Percentiles rank a stretch among this genome's conserved stretches.
These are phyloP conservation scores for Salix brachista DNA, from an alignment of 345 rosid species.

Conservation along the genomic window DNA sequence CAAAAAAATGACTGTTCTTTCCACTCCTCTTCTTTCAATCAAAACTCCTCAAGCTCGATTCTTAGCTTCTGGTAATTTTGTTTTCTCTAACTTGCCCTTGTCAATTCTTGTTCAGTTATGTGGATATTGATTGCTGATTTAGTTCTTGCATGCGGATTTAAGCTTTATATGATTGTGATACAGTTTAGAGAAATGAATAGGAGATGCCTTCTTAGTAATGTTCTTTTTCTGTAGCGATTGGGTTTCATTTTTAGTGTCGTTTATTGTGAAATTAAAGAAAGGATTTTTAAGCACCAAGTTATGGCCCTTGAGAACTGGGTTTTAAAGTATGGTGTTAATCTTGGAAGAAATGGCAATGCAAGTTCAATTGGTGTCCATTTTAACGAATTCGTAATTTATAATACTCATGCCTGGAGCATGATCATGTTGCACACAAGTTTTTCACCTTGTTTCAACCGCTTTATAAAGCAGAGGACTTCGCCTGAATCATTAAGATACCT, in stretches of 20 bases:
- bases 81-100: not conserved
- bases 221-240: not conserved
- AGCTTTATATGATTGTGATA: not conserved
- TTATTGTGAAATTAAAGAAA: not conserved
- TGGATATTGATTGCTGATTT: not conserved
- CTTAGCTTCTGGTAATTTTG: constrained; percentile 16
- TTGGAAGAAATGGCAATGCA: not conserved
- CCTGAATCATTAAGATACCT: not conserved
- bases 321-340: not conserved
- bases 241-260: not conserved
- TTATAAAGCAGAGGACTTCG: not conserved
- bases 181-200: not conserved
- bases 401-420: not conserved
- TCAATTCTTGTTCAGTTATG: not conserved
- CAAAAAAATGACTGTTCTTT: constrained; percentile 18
- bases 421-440: not conserved
- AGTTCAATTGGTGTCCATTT: not conserved
- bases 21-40: constrained; percentile 14
- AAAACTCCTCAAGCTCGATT: constrained; percentile 6
- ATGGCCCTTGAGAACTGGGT: not conserved
- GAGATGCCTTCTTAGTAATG: not conserved
- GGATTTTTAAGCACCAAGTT: not conserved
- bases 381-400: not conserved
- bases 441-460: not conserved
- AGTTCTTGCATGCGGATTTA: not conserved